Conservation (phyloP, 1,284 basidiomycete genomes). For the Inonotus hispidus region DNA sequence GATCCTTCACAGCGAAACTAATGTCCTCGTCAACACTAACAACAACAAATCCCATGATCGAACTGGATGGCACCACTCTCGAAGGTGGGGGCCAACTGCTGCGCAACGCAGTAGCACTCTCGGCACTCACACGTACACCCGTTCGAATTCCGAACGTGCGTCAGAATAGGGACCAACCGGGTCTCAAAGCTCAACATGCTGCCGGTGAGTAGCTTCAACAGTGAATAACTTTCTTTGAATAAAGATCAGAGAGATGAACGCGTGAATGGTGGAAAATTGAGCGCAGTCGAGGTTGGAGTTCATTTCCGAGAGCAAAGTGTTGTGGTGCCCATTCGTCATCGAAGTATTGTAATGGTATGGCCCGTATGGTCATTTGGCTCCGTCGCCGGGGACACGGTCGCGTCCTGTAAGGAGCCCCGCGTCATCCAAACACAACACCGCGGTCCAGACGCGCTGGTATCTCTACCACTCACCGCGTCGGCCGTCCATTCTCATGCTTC, state of each 20-base stretch:
- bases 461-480: background rate
- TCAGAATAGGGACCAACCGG: conserved; percentile 46
- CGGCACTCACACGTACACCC: conserved; percentile 52
- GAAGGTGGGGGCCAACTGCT: conserved; percentile 71
- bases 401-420: background rate
- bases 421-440: background rate
- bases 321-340: background rate
- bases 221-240: too few relatives aligned
- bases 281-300: background rate
- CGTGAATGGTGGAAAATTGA: background rate
- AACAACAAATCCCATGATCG: background rate
- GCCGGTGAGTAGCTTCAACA: conserved; percentile 40
- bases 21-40: too few relatives aligned
- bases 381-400: background rate
- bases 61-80: conserved; percentile 39
- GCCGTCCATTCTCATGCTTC: background rate
- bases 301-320: background rate
- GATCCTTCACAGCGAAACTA: background rate
- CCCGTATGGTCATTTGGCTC: background rate
- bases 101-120: conserved; percentile 57
- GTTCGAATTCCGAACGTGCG: conserved; percentile 58
- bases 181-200: conserved; percentile 63
- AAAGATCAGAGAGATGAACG: too few relatives aligned
- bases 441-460: background rate
- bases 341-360: too few relatives aligned